Evolutionary conservation across 192 early-diverging fungal species (phyloP).

Genomic region (Coemansia sp.): DNA sequence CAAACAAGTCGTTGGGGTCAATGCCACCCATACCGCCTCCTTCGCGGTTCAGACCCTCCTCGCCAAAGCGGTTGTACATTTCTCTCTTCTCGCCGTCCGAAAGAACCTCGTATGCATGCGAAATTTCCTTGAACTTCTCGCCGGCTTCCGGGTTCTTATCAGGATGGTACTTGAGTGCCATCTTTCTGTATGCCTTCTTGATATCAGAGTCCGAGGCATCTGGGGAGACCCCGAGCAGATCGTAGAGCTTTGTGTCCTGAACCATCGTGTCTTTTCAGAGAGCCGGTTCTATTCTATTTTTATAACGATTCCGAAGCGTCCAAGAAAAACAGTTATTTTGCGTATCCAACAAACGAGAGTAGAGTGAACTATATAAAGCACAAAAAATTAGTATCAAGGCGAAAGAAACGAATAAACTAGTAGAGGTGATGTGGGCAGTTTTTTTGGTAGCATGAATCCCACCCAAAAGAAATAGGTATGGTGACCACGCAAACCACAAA

Average conservation of each 20-base stretch:
- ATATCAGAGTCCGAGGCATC: slow-evolving; percentile 76
- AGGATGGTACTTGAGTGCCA: slow-evolving; percentile 78
- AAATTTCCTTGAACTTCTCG: slow-evolving; percentile 97
- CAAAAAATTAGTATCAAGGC: background rate
- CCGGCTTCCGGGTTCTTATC: slow-evolving; percentile 82
- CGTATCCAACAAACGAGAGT: no score
- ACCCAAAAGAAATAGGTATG: no score
- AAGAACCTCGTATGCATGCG: slow-evolving; percentile 96
- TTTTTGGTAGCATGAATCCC: no score
- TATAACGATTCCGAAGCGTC: background rate
- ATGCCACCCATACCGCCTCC: slow-evolving; percentile 78
- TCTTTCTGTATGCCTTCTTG: slow-evolving; percentile 98
- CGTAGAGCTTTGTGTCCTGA: slow-evolving; percentile 90
- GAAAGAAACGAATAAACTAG: background rate
- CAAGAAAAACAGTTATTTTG: background rate
- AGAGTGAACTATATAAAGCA: background rate
- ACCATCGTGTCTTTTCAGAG: slow-evolving; percentile 34
- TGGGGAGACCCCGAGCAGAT: slow-evolving; percentile 80
- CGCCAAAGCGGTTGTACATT: slow-evolving; percentile 89
- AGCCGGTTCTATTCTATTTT: background rate
- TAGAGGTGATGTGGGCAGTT: background rate
- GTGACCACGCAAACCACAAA: background rate
- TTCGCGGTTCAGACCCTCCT: slow-evolving; percentile 70
- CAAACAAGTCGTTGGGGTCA: slow-evolving; percentile 93
- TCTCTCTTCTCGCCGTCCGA: slow-evolving; percentile 87